A percentile compares a stretch with the other conserved stretches of the same genome.
phyloP scores from a whole-genome alignment of 2,329 filamentous ascomycete species.

The Berkeleyomyces basicola region DNA sequence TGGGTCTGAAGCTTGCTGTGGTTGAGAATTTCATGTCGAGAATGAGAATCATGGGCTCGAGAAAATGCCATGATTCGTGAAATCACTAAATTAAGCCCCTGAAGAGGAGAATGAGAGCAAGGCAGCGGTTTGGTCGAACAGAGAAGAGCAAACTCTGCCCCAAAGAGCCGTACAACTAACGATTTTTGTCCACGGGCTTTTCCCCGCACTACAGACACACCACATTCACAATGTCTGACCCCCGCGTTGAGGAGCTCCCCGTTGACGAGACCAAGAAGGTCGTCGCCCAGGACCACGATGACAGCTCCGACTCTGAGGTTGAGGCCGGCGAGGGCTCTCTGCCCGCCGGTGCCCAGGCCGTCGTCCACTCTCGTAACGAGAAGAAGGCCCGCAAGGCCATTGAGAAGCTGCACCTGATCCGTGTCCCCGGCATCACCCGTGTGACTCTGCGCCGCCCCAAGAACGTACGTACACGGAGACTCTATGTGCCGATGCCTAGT shows the following conservation, averaged over 20 bases:
- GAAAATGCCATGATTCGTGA: not conserved
- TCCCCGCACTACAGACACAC: not conserved
- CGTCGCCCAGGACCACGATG: conserved; percentile 51
- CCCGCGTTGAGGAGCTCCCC: conserved; percentile 91
- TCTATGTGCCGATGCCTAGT: not conserved
- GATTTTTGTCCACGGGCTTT: not conserved
- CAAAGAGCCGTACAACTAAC: not conserved
- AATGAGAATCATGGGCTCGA: not conserved
- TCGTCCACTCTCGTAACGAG: conserved; percentile 98
- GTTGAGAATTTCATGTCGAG: conserved; percentile 1
- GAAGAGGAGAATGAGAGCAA: not conserved
- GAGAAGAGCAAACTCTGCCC: not conserved
- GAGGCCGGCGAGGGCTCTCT: conserved; percentile 58
- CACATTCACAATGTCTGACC: conserved; percentile 67
- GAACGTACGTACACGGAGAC: conserved; percentile 55
- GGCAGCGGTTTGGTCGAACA: not conserved
- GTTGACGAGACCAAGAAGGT: conserved; percentile 81
- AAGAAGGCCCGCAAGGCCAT: conserved; percentile 99
- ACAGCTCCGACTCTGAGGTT: conserved; percentile 59
- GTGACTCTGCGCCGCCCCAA: conserved; percentile 96
- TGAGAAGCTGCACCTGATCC: conserved; percentile 93
- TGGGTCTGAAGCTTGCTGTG: not conserved
- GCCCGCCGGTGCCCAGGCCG: conserved; percentile 71
- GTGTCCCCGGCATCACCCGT: conserved; percentile 91
- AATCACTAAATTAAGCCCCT: too few species aligned